phyloP scores from a whole-genome alignment of 495 filamentous ascomycete genomes.

The Annulohypoxylon nitens region DNA sequence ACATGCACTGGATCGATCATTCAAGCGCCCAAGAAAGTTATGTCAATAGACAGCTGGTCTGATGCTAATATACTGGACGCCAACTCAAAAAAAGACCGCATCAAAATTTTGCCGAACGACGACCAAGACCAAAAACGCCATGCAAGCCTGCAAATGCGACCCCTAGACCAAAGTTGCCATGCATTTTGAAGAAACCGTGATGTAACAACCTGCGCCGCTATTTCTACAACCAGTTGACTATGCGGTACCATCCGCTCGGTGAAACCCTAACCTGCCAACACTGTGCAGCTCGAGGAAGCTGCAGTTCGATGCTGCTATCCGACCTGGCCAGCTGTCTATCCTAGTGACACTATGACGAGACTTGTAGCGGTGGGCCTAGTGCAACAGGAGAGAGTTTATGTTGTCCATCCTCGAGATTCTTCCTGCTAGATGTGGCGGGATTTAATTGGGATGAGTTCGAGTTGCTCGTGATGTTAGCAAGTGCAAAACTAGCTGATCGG shows the following conservation, averaged over 20 bases:
- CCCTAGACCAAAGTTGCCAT: constrained; percentile 36
- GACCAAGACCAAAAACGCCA: constrained; percentile 33
- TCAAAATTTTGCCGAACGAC: constrained; percentile 22
- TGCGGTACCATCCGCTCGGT: constrained; percentile 15
- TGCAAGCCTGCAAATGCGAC: constrained; percentile 37
- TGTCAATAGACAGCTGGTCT: constrained; percentile 28
- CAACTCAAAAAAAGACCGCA: background rate
- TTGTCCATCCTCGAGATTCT: background rate
- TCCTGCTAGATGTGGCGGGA: background rate
- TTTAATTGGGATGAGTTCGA: constrained; percentile 9
- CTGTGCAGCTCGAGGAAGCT: constrained; percentile 7
- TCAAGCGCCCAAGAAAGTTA: constrained; percentile 26
- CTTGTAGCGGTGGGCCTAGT: constrained; percentile 22
- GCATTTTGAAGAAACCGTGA: constrained; percentile 37
- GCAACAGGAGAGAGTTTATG: constrained; percentile 5
- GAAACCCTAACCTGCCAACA: constrained; percentile 16
- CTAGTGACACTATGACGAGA: constrained; percentile 31
- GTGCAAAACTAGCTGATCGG: constrained; percentile 34
- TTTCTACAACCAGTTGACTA: constrained; percentile 37
- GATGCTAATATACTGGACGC: constrained; percentile 35
- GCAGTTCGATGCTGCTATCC: constrained; percentile 22
- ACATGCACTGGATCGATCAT: background rate
- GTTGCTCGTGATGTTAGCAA: constrained; percentile 34
- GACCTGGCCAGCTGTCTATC: constrained; percentile 23
- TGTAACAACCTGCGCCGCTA: constrained; percentile 19